phyloP scores from a whole-genome alignment of 768 basidiomycete genomes.

The Infundibulicybe gibba region DNA sequence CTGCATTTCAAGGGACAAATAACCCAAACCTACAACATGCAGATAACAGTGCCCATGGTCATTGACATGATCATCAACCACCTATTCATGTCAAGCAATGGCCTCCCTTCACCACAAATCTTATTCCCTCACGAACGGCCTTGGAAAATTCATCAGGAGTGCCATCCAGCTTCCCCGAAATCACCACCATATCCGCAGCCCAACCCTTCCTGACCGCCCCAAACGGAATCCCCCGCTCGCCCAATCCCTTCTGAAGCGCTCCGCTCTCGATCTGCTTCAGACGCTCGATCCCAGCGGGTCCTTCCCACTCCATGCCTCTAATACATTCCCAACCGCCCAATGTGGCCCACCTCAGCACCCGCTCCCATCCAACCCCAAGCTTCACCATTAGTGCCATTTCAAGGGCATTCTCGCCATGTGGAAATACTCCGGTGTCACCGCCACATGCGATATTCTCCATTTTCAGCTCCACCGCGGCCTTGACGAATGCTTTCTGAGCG shows the following conservation, averaged over 20 bases:
- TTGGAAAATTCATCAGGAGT: constrained; percentile 36
- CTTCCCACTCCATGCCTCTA: constrained; percentile 44
- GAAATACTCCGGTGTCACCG: constrained; percentile 63
- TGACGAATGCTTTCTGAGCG: constrained; percentile 35
- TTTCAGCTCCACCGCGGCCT: constrained; percentile 33
- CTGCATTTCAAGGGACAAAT: too few species aligned
- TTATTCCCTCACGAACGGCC: constrained; percentile 35
- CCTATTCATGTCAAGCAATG: too few species aligned
- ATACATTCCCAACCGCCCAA: constrained; percentile 57
- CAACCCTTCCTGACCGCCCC: constrained; percentile 52
- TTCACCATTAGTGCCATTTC: constrained; percentile 61
- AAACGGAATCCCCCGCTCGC: constrained; percentile 55
- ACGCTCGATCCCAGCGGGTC: constrained; percentile 13
- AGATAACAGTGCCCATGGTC: too few species aligned
- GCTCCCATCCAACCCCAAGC: constrained; percentile 48
- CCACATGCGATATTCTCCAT: constrained; percentile 54
- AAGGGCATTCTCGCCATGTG: constrained; percentile 56
- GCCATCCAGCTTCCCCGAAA: constrained; percentile 33
- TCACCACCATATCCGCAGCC: constrained; percentile 45
- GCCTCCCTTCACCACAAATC: constrained; percentile 60
- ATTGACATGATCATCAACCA: too few species aligned
- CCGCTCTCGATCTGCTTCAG: constrained; percentile 14
- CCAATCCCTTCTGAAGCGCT: constrained; percentile 11
- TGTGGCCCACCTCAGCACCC: constrained; percentile 57
- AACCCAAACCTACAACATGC: too few species aligned